These are phyloP conservation scores for Leccinum sublutescens DNA, from an alignment of 768 basidiomycete genomes.

Conservation along the genomic window DNA sequence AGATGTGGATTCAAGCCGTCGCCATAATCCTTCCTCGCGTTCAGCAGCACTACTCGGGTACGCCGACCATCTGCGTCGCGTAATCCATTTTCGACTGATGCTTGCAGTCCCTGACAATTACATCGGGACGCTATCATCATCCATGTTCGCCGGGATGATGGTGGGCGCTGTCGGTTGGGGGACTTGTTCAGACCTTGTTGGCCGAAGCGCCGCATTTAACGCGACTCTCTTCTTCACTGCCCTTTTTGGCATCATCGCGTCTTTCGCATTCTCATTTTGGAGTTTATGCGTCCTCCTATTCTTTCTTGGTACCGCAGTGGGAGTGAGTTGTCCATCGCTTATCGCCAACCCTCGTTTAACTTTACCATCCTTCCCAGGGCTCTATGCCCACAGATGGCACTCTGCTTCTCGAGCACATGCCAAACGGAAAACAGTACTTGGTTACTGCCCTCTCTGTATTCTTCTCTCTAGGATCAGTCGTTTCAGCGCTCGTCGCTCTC, in stretches of 20 bases:
- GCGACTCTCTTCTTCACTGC: slow-evolving; percentile 88
- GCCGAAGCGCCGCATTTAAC: slow-evolving; percentile 89
- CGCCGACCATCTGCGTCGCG: slow-evolving; percentile 19
- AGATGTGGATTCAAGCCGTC: slow-evolving; percentile 94
- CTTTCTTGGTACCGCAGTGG: slow-evolving; percentile 89
- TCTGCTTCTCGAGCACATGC: slow-evolving; percentile 88
- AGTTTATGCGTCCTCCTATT: slow-evolving; percentile 78
- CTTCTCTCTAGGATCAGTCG: slow-evolving; percentile 89
- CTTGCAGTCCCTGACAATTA: slow-evolving; percentile 64
- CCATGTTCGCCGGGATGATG: slow-evolving; percentile 98
- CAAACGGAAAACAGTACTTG: slow-evolving; percentile 86
- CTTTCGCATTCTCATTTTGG: slow-evolving; percentile 66
- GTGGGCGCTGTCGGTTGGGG: slow-evolving; percentile 91
- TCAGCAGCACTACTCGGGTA: slow-evolving; percentile 82
- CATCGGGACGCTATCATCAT: slow-evolving; percentile 81
- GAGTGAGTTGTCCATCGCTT: slow-evolving; percentile 50
- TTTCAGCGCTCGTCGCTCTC: slow-evolving; percentile 79
- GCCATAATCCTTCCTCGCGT: slow-evolving; percentile 97
- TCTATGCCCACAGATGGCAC: slow-evolving; percentile 98
- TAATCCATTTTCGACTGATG: slow-evolving; percentile 17
- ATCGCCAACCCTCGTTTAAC: background rate
- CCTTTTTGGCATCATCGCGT: slow-evolving; percentile 80
- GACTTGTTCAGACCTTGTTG: slow-evolving; percentile 86
- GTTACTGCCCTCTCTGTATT: slow-evolving; percentile 93
- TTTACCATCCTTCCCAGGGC: slow-evolving; percentile 47